These are phyloP conservation scores for Zhuliangozyma parablackwelliae DNA, from an alignment of 1,139 yeast species.

Conservation along the genomic window DNA sequence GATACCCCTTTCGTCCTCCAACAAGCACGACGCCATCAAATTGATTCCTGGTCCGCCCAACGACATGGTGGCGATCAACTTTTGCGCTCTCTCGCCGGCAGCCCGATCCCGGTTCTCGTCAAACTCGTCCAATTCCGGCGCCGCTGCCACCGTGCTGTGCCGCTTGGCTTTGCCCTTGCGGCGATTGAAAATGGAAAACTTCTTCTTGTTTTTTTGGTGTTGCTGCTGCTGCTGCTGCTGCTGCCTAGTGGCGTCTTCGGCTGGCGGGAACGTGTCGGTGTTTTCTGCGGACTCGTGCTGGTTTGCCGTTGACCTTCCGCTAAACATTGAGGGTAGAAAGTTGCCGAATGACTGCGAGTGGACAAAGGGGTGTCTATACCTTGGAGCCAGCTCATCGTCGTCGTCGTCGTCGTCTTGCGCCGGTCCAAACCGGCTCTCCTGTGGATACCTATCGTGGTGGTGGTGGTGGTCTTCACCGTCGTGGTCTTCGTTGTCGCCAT, in stretches of 20 bases:
- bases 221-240: slow-evolving; percentile 6
- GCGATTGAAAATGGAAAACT: slow-evolving; percentile 24
- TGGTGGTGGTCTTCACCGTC: background rate
- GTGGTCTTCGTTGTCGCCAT: slow-evolving; percentile 2
- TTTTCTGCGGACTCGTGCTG: slow-evolving; percentile 1
- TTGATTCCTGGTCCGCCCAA: slow-evolving; percentile 81
- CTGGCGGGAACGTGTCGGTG: slow-evolving; percentile 3
- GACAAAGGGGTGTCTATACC: slow-evolving; percentile 1
- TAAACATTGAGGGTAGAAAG: slow-evolving; percentile 13
- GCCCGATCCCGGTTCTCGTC: slow-evolving; percentile 21
- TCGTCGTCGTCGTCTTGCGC: slow-evolving; percentile 1
- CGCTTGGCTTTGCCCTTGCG: slow-evolving; percentile 23
- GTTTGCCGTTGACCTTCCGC: slow-evolving; percentile 9
- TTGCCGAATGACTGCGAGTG: slow-evolving; percentile 10
- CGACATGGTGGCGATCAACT: slow-evolving; percentile 56
- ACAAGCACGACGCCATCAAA: slow-evolving; percentile 68
- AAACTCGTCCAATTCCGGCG: slow-evolving; percentile 7
- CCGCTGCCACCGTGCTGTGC: slow-evolving; percentile 16
- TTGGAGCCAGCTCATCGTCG: background rate
- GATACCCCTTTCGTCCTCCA: slow-evolving; percentile 72
- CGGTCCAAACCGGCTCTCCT: slow-evolving; percentile 1
- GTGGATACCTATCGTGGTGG: background rate
- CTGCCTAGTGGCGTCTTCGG: slow-evolving; percentile 9
- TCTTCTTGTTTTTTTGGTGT: slow-evolving; percentile 17
- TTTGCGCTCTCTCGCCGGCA: slow-evolving; percentile 54